Evolutionary conservation across 306 rosid species (phyloP).

Genomic region (Acacia acuminata): DNA sequence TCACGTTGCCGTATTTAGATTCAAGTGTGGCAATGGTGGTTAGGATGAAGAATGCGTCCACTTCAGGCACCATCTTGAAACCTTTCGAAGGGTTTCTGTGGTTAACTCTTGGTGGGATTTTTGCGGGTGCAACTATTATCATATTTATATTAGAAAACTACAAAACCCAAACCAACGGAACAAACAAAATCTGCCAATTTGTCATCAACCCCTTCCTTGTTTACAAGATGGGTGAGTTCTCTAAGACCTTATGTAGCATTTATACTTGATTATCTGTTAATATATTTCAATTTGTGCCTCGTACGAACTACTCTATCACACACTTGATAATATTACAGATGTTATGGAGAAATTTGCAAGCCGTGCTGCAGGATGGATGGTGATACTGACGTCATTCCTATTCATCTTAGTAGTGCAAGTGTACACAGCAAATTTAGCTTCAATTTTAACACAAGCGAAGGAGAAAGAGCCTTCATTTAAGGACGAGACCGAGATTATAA

Average conservation of each 20-base stretch:
- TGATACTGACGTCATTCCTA: background rate
- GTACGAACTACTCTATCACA: background rate
- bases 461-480: conserved; percentile 17
- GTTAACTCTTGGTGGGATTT: background rate
- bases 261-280: background rate
- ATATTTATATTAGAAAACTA: background rate
- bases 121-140: background rate
- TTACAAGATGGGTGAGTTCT: background rate
- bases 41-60: background rate
- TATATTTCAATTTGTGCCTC: background rate
- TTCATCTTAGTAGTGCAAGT: background rate
- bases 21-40: background rate
- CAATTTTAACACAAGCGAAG: background rate
- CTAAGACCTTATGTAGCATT: background rate
- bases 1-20: background rate
- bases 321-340: background rate
- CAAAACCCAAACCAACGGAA: background rate
- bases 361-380: background rate
- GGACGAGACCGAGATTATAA: conserved; percentile 21
- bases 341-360: background rate
- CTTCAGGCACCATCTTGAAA: background rate
- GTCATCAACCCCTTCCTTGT: background rate
- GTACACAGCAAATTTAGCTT: background rate
- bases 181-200: background rate
- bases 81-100: background rate